Evolutionary conservation across 306 rosid genomes (phyloP).

Genomic region (Medicago ruthenica): DNA sequence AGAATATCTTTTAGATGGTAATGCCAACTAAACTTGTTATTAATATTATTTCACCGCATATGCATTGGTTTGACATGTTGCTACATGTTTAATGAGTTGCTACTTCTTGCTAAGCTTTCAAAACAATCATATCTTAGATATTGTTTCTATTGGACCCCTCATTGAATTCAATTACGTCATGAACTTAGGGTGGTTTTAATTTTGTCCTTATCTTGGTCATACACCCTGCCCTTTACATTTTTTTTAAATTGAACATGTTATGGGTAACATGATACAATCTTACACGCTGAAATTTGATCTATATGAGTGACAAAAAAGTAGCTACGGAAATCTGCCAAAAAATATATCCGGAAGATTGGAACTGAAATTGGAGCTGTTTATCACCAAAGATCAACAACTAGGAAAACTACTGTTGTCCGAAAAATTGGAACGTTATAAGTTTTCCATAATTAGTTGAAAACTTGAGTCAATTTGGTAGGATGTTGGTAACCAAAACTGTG

Average conservation of each 20-base stretch:
- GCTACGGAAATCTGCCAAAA: not conserved
- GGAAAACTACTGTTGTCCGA: not conserved
- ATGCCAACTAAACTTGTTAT: slow-evolving; percentile 47
- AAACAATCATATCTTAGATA: slow-evolving; percentile 41
- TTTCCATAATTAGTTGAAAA: not conserved
- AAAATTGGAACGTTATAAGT: not conserved
- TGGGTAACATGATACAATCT: slow-evolving; percentile 7
- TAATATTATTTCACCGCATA: slow-evolving; percentile 18
- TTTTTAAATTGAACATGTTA: slow-evolving; percentile 34
- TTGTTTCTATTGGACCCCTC: slow-evolving; percentile 44
- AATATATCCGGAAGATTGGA: not conserved
- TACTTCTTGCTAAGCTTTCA: slow-evolving; percentile 30
- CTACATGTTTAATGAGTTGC: slow-evolving; percentile 12
- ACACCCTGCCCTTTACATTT: slow-evolving; percentile 41
- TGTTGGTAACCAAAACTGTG: too few relatives aligned
- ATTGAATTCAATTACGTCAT: slow-evolving; percentile 43
- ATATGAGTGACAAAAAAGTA: not conserved
- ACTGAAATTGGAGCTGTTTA: not conserved
- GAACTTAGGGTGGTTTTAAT: slow-evolving; percentile 42
- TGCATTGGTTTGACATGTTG: slow-evolving; percentile 35
- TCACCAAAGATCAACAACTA: not conserved
- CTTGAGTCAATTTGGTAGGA: not conserved
- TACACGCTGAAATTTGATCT: not conserved
- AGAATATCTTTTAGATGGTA: slow-evolving; percentile 95
- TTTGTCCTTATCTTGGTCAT: slow-evolving; percentile 46